phyloP scores from a whole-genome alignment of 1,284 basidiomycete genomes.

The Sanguinoderma infundibulare region DNA sequence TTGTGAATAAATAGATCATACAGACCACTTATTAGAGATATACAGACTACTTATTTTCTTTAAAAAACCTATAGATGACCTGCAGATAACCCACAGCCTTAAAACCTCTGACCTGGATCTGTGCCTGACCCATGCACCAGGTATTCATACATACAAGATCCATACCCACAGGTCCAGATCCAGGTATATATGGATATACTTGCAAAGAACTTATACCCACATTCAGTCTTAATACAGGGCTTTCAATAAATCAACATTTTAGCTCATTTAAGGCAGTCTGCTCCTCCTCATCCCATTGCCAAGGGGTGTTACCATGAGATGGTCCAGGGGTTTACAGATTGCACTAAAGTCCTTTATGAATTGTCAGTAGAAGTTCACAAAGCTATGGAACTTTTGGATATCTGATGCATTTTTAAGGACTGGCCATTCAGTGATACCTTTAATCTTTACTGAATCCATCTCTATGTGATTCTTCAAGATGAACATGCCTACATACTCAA shows the following conservation, averaged over 20 bases:
- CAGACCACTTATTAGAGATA: too few relatives aligned
- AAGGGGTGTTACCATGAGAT: slow-evolving; percentile 20
- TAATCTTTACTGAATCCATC: slow-evolving; percentile 45
- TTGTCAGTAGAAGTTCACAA: slow-evolving; percentile 40
- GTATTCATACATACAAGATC: too few relatives aligned
- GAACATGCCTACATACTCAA: slow-evolving; percentile 18
- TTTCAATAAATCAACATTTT: neutral
- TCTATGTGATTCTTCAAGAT: slow-evolving; percentile 21
- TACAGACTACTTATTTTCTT: too few relatives aligned
- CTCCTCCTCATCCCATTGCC: slow-evolving; percentile 8
- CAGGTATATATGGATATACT: too few relatives aligned
- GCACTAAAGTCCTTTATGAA: slow-evolving; percentile 46
- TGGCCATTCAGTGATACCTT: slow-evolving; percentile 40
- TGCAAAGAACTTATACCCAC: too few relatives aligned
- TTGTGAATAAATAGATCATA: too few relatives aligned
- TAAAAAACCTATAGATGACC: too few relatives aligned
- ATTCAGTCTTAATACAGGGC: neutral
- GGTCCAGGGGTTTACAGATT: slow-evolving; percentile 35
- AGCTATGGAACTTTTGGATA: slow-evolving; percentile 25
- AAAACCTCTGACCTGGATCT: too few relatives aligned
- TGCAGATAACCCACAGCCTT: too few relatives aligned
- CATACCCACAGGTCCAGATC: too few relatives aligned
- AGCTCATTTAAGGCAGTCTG: neutral
- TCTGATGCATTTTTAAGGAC: slow-evolving; percentile 27
- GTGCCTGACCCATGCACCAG: too few relatives aligned